These are phyloP conservation scores for Sporothrix schenckii DNA, from an alignment of 2,329 filamentous ascomycete species.

Conservation along the genomic window DNA sequence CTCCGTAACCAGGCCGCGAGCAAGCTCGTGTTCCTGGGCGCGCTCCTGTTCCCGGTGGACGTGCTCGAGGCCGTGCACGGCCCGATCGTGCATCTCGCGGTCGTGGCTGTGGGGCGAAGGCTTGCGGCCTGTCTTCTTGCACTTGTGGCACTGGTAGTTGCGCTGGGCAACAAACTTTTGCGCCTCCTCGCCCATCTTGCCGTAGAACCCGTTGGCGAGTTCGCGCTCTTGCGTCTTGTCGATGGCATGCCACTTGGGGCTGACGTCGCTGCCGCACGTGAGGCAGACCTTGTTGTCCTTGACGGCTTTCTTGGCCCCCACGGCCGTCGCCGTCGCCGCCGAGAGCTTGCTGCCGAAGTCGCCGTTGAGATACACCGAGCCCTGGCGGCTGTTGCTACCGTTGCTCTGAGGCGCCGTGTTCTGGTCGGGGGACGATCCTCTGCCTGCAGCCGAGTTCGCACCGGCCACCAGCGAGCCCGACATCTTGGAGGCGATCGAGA, in stretches of 20 bases:
- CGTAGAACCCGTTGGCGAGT: conserved; percentile 56
- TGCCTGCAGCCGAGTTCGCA: background rate
- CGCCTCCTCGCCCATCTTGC: conserved; percentile 57
- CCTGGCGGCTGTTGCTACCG: conserved; percentile 29
- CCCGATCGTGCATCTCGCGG: conserved; percentile 10
- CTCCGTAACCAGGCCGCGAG: conserved; percentile 3
- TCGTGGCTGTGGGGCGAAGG: conserved; percentile 43
- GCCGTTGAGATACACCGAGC: conserved; percentile 23
- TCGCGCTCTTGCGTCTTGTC: conserved; percentile 56
- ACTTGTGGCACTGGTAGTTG: conserved; percentile 76
- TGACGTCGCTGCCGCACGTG: conserved; percentile 69
- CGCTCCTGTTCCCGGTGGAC: conserved; percentile 8
- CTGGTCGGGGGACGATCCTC: conserved; percentile 14
- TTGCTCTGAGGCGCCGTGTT: conserved; percentile 19
- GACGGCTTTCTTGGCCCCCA: conserved; percentile 41
- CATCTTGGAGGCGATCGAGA: conserved; percentile 65
- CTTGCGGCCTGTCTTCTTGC: conserved; percentile 59
- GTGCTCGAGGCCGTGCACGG: background rate
- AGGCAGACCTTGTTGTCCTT: conserved; percentile 63
- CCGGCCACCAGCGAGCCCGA: background rate
- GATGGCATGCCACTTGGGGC: conserved; percentile 72
- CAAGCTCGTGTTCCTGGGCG: conserved; percentile 19
- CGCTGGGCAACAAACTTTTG: conserved; percentile 62
- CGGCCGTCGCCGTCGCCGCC: conserved; percentile 36
- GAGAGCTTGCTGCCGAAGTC: conserved; percentile 32